These are phyloP conservation scores for Penicillium sp. DNA, from an alignment of 2,329 filamentous ascomycete genomes.

Conservation along the genomic window DNA sequence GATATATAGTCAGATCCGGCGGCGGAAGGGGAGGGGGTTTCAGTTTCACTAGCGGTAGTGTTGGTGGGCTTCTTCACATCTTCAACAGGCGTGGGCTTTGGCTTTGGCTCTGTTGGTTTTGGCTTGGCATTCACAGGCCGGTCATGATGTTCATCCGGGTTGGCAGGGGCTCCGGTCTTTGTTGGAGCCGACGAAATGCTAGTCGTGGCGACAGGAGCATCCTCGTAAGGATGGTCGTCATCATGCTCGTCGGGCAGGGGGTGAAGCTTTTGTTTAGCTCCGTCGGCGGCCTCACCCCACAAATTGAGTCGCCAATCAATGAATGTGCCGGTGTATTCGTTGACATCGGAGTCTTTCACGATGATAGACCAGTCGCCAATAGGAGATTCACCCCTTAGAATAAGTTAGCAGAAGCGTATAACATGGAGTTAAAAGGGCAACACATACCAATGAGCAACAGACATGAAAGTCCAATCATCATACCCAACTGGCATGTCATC, in stretches of 20 bases:
- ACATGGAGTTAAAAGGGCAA: background rate
- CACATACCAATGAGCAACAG: constrained; percentile 85
- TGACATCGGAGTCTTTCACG: constrained; percentile 78
- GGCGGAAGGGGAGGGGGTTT: constrained; percentile 27
- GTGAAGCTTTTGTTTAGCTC: constrained; percentile 66
- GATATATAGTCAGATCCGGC: constrained; percentile 62
- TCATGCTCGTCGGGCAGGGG: constrained; percentile 82
- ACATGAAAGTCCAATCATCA: constrained; percentile 98
- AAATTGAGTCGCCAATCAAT: constrained; percentile 90
- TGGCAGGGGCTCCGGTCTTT: constrained; percentile 45
- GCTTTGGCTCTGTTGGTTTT: constrained; percentile 24
- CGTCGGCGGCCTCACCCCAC: constrained; percentile 85
- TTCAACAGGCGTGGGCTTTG: constrained; percentile 12
- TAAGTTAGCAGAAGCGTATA: constrained; percentile 32
- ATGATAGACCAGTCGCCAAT: constrained; percentile 88
- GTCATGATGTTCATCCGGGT: constrained; percentile 63
- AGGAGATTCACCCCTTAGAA: constrained; percentile 74
- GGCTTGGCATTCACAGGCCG: constrained; percentile 63
- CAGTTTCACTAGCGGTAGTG: constrained; percentile 18
- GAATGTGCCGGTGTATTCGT: constrained; percentile 74
- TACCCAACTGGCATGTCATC: constrained; percentile 72
- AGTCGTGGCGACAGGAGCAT: constrained; percentile 62
- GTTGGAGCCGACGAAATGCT: constrained; percentile 50
- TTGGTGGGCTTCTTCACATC: constrained; percentile 28
- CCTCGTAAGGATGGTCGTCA: constrained; percentile 73